Base-by-base conservation (phyloP, 2,329 filamentous ascomycete genomes). In the Colletotrichum lentis region DNA sequence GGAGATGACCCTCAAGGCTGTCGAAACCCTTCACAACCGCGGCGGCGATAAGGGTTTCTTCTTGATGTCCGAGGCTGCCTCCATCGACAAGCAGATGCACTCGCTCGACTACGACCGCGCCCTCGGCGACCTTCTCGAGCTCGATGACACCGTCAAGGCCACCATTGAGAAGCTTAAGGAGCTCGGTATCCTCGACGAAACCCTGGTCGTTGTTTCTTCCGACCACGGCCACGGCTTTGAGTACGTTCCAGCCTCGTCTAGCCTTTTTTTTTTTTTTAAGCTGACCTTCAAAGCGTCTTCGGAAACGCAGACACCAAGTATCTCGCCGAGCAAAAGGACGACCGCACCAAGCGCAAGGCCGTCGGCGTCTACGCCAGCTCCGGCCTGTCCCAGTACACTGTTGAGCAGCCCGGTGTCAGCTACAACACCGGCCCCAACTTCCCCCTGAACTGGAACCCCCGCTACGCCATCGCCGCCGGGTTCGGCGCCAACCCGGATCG, bases 1-100 rank as follows among this genome's bases (percentile, higher is more conserved):
- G 80, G 91, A 96, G 52, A 96, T 96, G 93, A 94, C 93, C 0
- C 83, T 94, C 73, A 96, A 96, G 82, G 92, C 92, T 27, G 86
- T 96, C 57, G 91, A 95, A 67, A 88, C 95, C 61, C 86, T 96
- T n/a, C 81, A 90, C 77, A 83, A 83, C 46, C 85, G 87, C 67
- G 88, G 89, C 35, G 85, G 85, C 41, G 85, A 90, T 66, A 85
- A 91, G 68, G 93, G 93, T 6, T 96, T 91, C 86, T 93, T 96
- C 84, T 84, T 96, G 75, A 96, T 96, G 92, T 89, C 89, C 14
- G 93, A 96, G 78, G 93, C 90, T 31, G 93, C 93, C 18, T 92
- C 89, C 2, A 91, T 96, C 73, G 93, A 96, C 81, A 96, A 96
- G 84, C 90, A 93, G 84, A 96, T 96, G 92, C 93, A 96, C 80